Evolutionary conservation across 257 asterid genomes (phyloP), one percentile per base, ranked within the genome.

Genomic region (Dorcoceras hygrometricum): DNA sequence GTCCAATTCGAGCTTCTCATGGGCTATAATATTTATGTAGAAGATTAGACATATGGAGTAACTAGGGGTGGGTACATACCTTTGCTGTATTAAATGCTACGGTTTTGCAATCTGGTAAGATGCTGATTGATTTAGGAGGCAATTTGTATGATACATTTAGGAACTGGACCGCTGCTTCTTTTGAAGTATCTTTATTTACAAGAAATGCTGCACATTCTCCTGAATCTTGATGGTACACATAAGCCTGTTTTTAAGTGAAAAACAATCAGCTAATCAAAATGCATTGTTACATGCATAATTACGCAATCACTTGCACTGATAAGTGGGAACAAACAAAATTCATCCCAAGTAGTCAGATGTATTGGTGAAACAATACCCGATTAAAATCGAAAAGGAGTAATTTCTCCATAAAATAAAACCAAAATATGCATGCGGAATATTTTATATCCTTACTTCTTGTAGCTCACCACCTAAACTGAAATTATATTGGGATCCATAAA

Each of bases 181-280:
- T 56, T 48, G 1, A 53, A 5, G 24, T 63, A 68, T 84, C 85
- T 34, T 57, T 66, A 76, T 92, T 92, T 67, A 88, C 78, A 4
- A 92, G 96, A 82, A 89, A 86, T 27, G 98, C 97, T 66, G 91
- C 88, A 74, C 98, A 92, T 75, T 76, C 84, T 63, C 85, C 86
- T 0, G 79, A 66, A 6, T 75, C 81, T 67, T 83, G 76, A 8
- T 18, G 53, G 56, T 83, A 89, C 48, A 83, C 79, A 36, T 81
- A 84, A 7, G 89, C 98, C 98, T 92, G 67, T 29, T 28, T 65
- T 22, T 18, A 65, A 55, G 59, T 43, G 55, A 48, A 1, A 59
- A n/a, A n/a, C 12, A 69, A 6, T 23, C 28, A 36, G 27, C 53
- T 6, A 32, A 32, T 32, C 6, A 32, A 32, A 32, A 8, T 32